Evolutionary conservation across 495 filamentous ascomycete genomes (phyloP), one percentile per base, ranked within the genome.

Genomic region (Tuber magnatum): DNA sequence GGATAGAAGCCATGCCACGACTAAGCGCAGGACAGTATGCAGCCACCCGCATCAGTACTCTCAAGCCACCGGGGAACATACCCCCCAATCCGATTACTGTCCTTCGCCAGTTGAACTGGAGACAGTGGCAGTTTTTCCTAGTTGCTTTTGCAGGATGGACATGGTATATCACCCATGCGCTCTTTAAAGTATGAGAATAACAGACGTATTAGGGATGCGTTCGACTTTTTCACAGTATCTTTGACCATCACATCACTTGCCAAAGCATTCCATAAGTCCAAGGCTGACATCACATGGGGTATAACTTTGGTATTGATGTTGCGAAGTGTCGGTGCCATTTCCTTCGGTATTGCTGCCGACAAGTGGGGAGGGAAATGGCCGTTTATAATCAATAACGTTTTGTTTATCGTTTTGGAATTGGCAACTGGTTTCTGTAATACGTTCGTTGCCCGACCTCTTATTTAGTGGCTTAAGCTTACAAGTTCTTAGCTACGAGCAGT

Each of bases 41-140:
- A 41, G 83, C 86, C 18, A 94, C 93, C 38, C 91, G 94, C 46
- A 75, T 97, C 70, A 85, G 90, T 0, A 88, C 91, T 9, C 86
- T 97, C 65, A 89, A 88, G 80, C 94, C 94, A 56, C 90, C 92
- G 0, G 80, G 80, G 2, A 84, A 88, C 71, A 85, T 88, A n/a
- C 92, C 90, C 0, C 91, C 91, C 28, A 97, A 97, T 81, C 94
- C 94, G 0, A 88, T 97, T 83, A 86, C 84, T 38, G 86, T 92
- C 1, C 81, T 97, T 38, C 83, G 84, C n/a, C 86, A 92, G 82
- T 85, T 97, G 68, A 94, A 87, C 78, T 81, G 83, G 48, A 89
- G 89, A 65, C 92, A 97, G 85, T 97, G 94, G 94, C 86, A 93
- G 35, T 94, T 94, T 83, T 96, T 97, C 84, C 81, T 87, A 44